phyloP scores from a whole-genome alignment of 805 yeast genomes.

The Yamadazyma endophytica region DNA sequence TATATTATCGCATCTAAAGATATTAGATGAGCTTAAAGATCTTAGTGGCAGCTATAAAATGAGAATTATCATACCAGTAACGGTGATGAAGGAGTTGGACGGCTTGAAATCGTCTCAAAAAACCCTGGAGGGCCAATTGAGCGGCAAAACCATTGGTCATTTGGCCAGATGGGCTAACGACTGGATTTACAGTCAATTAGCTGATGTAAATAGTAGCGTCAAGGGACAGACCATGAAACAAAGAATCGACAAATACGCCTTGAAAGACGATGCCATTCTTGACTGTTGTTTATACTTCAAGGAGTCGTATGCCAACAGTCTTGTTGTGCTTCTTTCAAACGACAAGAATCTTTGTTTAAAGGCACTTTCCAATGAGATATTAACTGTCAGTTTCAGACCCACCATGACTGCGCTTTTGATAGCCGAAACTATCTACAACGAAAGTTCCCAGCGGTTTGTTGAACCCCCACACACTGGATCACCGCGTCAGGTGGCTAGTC shows the following conservation, averaged over 20 bases:
- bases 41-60: conserved; percentile 41
- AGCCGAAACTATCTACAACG: conserved; percentile 35
- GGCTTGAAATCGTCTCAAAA: conserved; percentile 56
- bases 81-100: conserved; percentile 76
- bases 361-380: conserved; percentile 62
- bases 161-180: conserved; percentile 70
- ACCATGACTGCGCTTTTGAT: conserved; percentile 44
- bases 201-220: conserved; percentile 46
- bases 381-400: conserved; percentile 55
- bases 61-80: conserved; percentile 61
- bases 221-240: conserved; percentile 64
- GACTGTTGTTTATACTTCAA: conserved; percentile 76
- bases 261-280: conserved; percentile 76
- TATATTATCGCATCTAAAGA: conserved; percentile 59
- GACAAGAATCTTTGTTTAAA: conserved; percentile 80
- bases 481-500: neutral
- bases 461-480: too few species aligned
- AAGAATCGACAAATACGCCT: conserved; percentile 38
- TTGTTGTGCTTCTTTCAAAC: conserved; percentile 67
- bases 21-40: conserved; percentile 50
- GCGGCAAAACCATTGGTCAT: conserved; percentile 41
- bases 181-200: conserved; percentile 68
- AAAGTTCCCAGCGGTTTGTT: conserved; percentile 25
- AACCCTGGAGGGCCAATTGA: conserved; percentile 10
- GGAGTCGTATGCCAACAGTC: conserved; percentile 23